Evolutionary conservation across 306 rosid genomes (phyloP), one percentile per base, ranked within the genome.

Genomic region (Carpinus fangiana): DNA sequence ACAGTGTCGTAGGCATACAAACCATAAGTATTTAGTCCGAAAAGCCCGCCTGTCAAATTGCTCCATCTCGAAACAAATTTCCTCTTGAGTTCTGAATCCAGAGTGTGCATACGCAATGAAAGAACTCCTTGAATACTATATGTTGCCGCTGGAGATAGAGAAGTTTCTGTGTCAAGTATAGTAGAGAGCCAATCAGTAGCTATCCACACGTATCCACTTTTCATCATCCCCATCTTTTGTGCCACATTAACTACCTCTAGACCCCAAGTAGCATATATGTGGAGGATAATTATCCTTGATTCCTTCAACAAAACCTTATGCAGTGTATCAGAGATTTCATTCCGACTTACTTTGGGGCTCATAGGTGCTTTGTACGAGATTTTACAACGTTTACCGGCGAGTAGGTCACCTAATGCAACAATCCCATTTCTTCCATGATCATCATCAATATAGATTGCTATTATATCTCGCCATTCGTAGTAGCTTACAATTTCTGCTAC

Each of bases 341-440:
- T 87, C 54, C n/a, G 26, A 50, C 76, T 86, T 73, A 98, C 85
- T 38, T 76, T 72, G 1, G 87, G 82, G 13, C 79, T 87, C 82
- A 96, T 50, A 48, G 98, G 92, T 3, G 94, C 98, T 85, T 93
- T 96, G 43, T 74, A 84, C 2, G 98, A 93, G 80, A 96, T 93
- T 86, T 79, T 91, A 66, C 94, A 85, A 14, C 98, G 92, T 76
- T 76, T 93, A 88, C 91, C 89, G 0, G 91, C 87, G 13, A 96
- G 99, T 77, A 82, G 81, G 76, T 91, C 96, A 2, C 91, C 96
- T 72, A 93, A 74, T 8, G 92, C 90, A 12, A 79, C 17, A 2
- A 96, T 90, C 68, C 97, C 99, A 21, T 93, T 93, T 85, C 99
- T 93, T 8, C 99, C 99, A 43, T 90, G 64, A 41, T 93, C 99